phyloP scores from a whole-genome alignment of 139 green algal species.

The Closterium sp. region DNA sequence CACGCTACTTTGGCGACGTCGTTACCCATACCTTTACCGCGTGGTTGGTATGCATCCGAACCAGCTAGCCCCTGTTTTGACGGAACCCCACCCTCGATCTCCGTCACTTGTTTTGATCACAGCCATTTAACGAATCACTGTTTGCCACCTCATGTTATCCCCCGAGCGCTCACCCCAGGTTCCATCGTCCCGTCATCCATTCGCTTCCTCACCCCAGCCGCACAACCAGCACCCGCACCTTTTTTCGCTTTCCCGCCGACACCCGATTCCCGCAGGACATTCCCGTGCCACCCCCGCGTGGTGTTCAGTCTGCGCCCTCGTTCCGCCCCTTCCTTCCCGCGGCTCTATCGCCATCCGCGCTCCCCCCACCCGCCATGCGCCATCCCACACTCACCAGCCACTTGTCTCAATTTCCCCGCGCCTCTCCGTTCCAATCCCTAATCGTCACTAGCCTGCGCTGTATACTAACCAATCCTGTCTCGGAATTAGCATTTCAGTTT shows the following conservation, averaged over 20 bases:
- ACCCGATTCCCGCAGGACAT: too few species aligned
- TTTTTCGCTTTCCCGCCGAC: too few species aligned
- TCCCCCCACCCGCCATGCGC: too few species aligned
- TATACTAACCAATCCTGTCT: background rate
- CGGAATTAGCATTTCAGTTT: too few species aligned
- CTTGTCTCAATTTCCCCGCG: background rate
- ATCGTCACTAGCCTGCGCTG: background rate
- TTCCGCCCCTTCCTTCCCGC: too few species aligned
- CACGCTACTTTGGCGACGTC: background rate
- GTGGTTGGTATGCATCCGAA: too few species aligned
- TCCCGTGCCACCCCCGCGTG: too few species aligned
- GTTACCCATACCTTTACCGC: background rate
- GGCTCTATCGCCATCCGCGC: too few species aligned
- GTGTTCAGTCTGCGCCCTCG: too few species aligned
- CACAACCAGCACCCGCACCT: background rate
- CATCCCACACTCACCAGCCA: background rate
- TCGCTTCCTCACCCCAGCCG: background rate
- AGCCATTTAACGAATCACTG: background rate
- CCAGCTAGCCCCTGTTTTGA: background rate
- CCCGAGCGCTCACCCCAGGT: background rate
- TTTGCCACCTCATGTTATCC: too few species aligned
- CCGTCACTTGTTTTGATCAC: background rate
- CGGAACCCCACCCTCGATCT: background rate
- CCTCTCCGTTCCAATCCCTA: background rate
- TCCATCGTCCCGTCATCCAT: background rate